Percentiles rank a stretch among this genome's conserved stretches.
Conservation (phyloP, 495 filamentous ascomycete species). For the Geopyxis carbonaria region DNA sequence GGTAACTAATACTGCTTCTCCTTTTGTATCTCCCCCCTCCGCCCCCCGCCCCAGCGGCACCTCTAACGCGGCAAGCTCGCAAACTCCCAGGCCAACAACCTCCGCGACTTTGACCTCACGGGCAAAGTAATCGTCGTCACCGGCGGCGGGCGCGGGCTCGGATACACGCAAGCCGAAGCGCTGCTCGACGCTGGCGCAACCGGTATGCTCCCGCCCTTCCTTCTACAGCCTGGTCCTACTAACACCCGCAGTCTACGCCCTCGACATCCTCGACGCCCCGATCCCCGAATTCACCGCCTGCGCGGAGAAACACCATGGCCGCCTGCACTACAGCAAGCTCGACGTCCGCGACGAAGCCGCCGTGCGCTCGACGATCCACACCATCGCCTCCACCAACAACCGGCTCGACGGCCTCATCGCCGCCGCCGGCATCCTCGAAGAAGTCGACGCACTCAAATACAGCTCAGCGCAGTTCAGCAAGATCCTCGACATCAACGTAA, state of each 20-base stretch:
- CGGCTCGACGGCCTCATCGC: slow-evolving; percentile 58
- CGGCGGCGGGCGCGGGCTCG: slow-evolving; percentile 44
- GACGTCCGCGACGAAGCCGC: slow-evolving; percentile 42
- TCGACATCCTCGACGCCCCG: slow-evolving; percentile 35
- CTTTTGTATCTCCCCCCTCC: too few species aligned
- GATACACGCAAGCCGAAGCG: slow-evolving; percentile 46
- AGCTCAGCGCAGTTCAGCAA: slow-evolving; percentile 45
- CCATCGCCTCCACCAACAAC: slow-evolving; percentile 24
- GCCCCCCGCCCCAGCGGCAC: too few species aligned
- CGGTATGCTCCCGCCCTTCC: slow-evolving; percentile 34
- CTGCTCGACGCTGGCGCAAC: slow-evolving; percentile 49
- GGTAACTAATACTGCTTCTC: too few species aligned
- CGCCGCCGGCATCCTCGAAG: slow-evolving; percentile 56
- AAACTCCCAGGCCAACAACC: too few species aligned
- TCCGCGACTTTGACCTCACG: slow-evolving; percentile 35
- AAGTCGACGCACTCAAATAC: slow-evolving; percentile 51
- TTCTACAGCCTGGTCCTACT: too few species aligned
- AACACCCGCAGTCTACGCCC: slow-evolving; percentile 46
- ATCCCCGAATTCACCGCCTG: slow-evolving; percentile 37
- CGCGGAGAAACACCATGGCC: slow-evolving; percentile 33
- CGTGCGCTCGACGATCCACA: slow-evolving; percentile 37
- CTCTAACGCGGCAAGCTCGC: too few species aligned
- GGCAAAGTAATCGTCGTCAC: slow-evolving; percentile 45
- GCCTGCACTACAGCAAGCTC: slow-evolving; percentile 42
- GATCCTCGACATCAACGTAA: slow-evolving; percentile 63